Conservation (phyloP, 2,329 filamentous ascomycete species). For the Colletotrichum agaves region DNA sequence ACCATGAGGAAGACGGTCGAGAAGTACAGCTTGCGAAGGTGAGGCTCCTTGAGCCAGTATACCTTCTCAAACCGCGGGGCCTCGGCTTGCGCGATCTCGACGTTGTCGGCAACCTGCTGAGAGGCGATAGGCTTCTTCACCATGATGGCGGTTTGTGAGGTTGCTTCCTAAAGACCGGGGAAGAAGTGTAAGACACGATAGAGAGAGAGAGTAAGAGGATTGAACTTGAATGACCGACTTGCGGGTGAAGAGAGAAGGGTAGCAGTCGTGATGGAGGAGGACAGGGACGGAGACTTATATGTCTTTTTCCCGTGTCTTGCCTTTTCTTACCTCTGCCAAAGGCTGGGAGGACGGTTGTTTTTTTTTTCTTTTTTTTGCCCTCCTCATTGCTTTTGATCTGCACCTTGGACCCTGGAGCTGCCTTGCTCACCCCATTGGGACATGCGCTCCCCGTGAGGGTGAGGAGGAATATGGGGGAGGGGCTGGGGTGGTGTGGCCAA, state of each 20-base stretch:
- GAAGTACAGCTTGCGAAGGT: conserved; percentile 66
- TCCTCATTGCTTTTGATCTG: conserved; percentile 22
- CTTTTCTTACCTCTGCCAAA: background rate
- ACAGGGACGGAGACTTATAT: conserved; percentile 28
- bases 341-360: background rate
- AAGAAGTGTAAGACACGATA: conserved; percentile 2
- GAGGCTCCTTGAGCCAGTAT: conserved; percentile 66
- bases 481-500: conserved; percentile 21
- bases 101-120: conserved; percentile 43
- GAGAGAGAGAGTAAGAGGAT: conserved; percentile 16
- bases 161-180: conserved; percentile 12
- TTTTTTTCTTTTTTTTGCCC: background rate
- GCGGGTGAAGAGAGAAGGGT: conserved; percentile 26
- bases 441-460: conserved; percentile 25
- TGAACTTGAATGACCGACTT: conserved; percentile 32
- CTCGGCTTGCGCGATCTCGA: conserved; percentile 54
- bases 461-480: conserved; percentile 26
- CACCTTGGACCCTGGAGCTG: conserved; percentile 31
- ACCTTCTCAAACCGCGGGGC: conserved; percentile 64
- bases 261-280: background rate
- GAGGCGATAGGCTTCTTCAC: conserved; percentile 33
- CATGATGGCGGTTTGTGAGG: conserved; percentile 25
- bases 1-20: conserved; percentile 65
- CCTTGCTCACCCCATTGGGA: conserved; percentile 28
- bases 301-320: background rate